phyloP scores from a whole-genome alignment of 768 basidiomycete genomes.

The Rhodotorula toruloides region DNA sequence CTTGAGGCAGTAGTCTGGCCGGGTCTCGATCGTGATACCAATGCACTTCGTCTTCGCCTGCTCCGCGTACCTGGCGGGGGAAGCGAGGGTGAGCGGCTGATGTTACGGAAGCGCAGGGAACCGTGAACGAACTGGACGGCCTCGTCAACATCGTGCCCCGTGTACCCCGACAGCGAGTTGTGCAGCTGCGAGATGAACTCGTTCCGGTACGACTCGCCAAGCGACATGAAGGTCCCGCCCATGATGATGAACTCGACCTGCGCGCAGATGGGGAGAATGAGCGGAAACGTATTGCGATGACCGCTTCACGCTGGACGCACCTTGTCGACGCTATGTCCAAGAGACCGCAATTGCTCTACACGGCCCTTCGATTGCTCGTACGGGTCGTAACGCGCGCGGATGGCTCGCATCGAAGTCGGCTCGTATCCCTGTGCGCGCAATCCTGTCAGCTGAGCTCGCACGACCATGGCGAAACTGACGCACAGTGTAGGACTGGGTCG shows the following conservation, averaged over 20 bases:
- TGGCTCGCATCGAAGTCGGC: conserved; percentile 98
- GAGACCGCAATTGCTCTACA: conserved; percentile 86
- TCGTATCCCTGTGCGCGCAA: conserved; percentile 70
- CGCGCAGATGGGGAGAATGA: neutral
- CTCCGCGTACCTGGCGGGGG: conserved; percentile 70
- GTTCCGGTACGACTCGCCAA: conserved; percentile 91
- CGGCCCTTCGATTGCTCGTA: conserved; percentile 94
- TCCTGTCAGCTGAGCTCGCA: too few species aligned
- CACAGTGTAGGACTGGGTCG: conserved; percentile 66
- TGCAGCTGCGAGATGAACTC: conserved; percentile 93
- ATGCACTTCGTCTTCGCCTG: conserved; percentile 97
- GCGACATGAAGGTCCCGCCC: conserved; percentile 99
- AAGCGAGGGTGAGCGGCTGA: neutral
- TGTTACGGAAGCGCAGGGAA: fast-evolving
- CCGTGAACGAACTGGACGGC: conserved; percentile 64
- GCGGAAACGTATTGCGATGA: too few species aligned
- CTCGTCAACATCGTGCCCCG: conserved; percentile 85
- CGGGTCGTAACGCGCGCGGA: conserved; percentile 90
- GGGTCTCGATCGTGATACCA: conserved; percentile 96
- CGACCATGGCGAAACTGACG: too few species aligned
- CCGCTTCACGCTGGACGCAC: too few species aligned
- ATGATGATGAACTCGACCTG: conserved; percentile 39
- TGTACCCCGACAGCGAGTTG: conserved; percentile 92
- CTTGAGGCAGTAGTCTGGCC: conserved; percentile 94
- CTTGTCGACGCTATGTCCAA: conserved; percentile 98